Evolutionary conservation across 2,329 filamentous ascomycete genomes (phyloP).

Genomic region (Rutstroemia sp.): DNA sequence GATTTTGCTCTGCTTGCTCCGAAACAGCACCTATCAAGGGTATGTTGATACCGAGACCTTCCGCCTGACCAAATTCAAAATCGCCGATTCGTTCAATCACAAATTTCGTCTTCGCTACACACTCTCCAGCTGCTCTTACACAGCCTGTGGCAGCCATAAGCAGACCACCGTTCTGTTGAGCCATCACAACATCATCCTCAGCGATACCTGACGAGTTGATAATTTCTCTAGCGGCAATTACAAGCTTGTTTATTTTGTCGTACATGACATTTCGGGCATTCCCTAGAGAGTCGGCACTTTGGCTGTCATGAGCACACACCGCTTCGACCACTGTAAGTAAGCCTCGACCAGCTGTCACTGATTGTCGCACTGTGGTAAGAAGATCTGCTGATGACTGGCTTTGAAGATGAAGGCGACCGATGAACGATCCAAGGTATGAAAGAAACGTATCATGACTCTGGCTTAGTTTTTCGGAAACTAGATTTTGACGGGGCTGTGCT

Average conservation of each 20-base stretch:
- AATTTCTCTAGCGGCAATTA: constrained; percentile 73
- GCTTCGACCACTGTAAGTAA: constrained; percentile 75
- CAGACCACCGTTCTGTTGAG: constrained; percentile 68
- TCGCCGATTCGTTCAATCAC: constrained; percentile 86
- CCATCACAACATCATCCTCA: constrained; percentile 69
- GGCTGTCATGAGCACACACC: constrained; percentile 70
- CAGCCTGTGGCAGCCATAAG: constrained; percentile 77
- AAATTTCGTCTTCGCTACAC: constrained; percentile 76
- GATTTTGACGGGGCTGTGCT: constrained; percentile 57
- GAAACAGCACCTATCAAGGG: constrained; percentile 30
- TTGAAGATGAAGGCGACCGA: constrained; percentile 81
- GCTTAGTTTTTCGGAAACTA: constrained; percentile 78
- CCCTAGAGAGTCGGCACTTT: constrained; percentile 58
- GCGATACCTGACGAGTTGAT: constrained; percentile 62
- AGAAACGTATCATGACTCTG: constrained; percentile 81
- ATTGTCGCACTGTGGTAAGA: constrained; percentile 73
- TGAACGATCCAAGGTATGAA: constrained; percentile 86
- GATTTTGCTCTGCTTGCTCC: not conserved
- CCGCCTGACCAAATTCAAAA: constrained; percentile 64
- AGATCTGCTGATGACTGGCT: constrained; percentile 85
- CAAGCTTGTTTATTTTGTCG: constrained; percentile 69
- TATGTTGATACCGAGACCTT: constrained; percentile 46
- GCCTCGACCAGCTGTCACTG: constrained; percentile 72
- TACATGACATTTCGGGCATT: constrained; percentile 70
- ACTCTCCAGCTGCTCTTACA: constrained; percentile 85